phyloP scores from a whole-genome alignment of 768 basidiomycete genomes.

The Guyanaporus albipodus region DNA sequence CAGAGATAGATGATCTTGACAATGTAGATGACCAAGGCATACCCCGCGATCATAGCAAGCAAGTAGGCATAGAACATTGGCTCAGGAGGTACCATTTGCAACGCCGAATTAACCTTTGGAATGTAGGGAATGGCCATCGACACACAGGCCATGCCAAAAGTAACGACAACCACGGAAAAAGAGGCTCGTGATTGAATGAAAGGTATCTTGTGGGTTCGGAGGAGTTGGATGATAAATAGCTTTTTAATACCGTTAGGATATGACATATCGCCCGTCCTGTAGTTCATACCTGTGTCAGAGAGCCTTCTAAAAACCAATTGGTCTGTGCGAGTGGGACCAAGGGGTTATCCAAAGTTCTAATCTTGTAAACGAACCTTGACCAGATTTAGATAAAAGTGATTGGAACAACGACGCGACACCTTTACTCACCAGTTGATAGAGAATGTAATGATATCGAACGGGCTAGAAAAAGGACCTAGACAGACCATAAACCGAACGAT shows the following conservation, averaged over 20 bases:
- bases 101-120: slow-evolving; percentile 28
- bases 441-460: slow-evolving; percentile 33
- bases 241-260: slow-evolving; percentile 7
- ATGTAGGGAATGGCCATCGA: slow-evolving; percentile 34
- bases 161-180: slow-evolving; percentile 23
- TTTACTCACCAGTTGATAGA: slow-evolving; percentile 32
- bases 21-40: slow-evolving; percentile 26
- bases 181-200: slow-evolving; percentile 32
- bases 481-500: slow-evolving; percentile 36
- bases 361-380: slow-evolving; percentile 31
- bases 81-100: slow-evolving; percentile 26
- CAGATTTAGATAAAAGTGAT: not conserved
- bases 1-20: slow-evolving; percentile 26
- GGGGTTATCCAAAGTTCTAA: slow-evolving; percentile 25
- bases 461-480: slow-evolving; percentile 35
- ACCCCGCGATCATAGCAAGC: slow-evolving; percentile 17
- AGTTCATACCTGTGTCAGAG: slow-evolving; percentile 32
- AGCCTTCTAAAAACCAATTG: slow-evolving; percentile 36
- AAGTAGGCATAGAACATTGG: slow-evolving; percentile 29
- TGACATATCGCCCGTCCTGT: not conserved
- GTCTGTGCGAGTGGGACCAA: slow-evolving; percentile 33
- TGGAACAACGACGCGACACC: not conserved
- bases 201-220: slow-evolving; percentile 29
- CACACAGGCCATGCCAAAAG: slow-evolving; percentile 30
- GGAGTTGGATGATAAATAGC: slow-evolving; percentile 33